phyloP scores from a whole-genome alignment of 2,329 filamentous ascomycete genomes.

The Hypoxylon sp. region DNA sequence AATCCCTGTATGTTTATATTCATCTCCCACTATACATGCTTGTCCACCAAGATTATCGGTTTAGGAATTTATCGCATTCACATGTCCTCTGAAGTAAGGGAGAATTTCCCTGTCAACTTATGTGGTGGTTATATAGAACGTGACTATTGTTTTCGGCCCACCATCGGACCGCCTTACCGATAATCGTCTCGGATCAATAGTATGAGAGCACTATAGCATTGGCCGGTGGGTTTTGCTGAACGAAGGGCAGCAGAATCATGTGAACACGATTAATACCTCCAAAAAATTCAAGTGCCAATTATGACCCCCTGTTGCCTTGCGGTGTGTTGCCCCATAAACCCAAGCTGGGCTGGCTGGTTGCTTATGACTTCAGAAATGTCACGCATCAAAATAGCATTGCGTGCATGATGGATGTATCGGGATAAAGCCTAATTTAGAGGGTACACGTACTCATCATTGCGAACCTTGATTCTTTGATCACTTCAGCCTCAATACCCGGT shows the following conservation, averaged over 20 bases:
- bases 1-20: no score
- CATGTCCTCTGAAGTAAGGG: no score
- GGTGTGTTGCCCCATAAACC: no score
- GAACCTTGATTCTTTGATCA: conserved; percentile 24
- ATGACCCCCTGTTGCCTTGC: no score
- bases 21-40: no score
- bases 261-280: no score
- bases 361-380: conserved; percentile 10
- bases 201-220: conserved; percentile 3
- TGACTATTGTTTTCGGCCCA: neutral
- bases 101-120: no score
- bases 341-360: no score
- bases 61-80: no score
- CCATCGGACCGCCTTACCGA: conserved; percentile 21
- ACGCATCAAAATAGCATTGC: conserved; percentile 5
- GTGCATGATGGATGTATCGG: conserved; percentile 13
- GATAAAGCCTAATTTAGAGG: conserved; percentile 26
- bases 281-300: no score
- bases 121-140: neutral
- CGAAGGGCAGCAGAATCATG: no score
- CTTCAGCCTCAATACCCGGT: conserved; percentile 37
- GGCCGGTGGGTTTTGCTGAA: neutral
- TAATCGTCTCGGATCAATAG: conserved; percentile 7
- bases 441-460: conserved; percentile 13
- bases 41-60: no score